Conservation (phyloP, 306 rosid genomes). For the Lathyrus oleraceus region DNA sequence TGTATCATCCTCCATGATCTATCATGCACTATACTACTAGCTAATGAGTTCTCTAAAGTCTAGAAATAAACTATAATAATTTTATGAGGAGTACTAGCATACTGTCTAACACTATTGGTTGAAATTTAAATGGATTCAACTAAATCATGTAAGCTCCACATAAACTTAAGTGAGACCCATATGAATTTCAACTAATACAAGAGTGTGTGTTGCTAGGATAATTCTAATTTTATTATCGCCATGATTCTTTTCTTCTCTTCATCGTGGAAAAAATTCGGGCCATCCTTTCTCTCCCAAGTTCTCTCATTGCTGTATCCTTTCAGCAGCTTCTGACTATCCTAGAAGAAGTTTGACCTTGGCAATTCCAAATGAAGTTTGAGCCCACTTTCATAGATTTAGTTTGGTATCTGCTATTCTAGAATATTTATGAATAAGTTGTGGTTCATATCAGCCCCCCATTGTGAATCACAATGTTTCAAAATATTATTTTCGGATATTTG, state of each 20-base stretch:
- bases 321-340: neutral
- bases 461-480: neutral
- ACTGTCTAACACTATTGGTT: neutral
- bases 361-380: neutral
- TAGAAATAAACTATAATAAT: conserved; percentile 6
- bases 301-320: conserved; percentile 1
- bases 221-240: neutral
- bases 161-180: neutral
- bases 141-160: neutral
- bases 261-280: neutral
- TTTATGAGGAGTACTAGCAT: neutral
- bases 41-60: neutral
- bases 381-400: neutral
- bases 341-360: neutral
- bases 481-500: neutral
- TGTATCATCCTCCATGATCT: neutral
- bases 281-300: conserved; percentile 3
- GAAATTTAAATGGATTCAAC: neutral
- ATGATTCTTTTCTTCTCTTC: neutral
- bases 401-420: neutral
- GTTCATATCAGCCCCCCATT: neutral
- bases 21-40: neutral
- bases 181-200: neutral
- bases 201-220: neutral
- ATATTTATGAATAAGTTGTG: conserved; percentile 1